A percentile compares a stretch with the other conserved stretches of the same genome.
Conservation (phyloP, 2,329 filamentous ascomycete genomes). For the Fusarium avenaceum region DNA sequence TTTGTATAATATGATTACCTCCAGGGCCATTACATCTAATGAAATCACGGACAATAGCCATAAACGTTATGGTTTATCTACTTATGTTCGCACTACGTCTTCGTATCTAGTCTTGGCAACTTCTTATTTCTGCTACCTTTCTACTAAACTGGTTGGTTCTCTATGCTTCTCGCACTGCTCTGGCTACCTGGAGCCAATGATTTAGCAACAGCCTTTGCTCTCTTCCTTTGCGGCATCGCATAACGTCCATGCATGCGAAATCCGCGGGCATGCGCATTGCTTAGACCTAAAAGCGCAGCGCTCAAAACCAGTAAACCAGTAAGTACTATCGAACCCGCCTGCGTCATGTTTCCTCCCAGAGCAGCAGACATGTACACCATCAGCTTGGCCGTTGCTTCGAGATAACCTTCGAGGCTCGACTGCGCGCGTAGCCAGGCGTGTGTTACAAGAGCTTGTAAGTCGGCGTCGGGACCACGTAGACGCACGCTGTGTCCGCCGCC, state of each 20-base stretch:
- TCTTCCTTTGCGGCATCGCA: constrained; percentile 49
- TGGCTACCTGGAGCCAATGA: background rate
- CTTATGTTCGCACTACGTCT: background rate
- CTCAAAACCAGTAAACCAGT: constrained; percentile 65
- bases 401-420: constrained; percentile 64
- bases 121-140: background rate
- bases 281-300: constrained; percentile 66
- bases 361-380: constrained; percentile 70
- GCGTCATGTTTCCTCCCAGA: constrained; percentile 67
- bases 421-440: constrained; percentile 68
- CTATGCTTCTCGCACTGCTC: constrained; percentile 10
- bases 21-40: constrained; percentile 23
- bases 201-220: background rate
- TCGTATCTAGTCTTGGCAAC: background rate
- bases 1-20: constrained; percentile 35
- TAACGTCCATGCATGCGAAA: constrained; percentile 67
- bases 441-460: constrained; percentile 71
- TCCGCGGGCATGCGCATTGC: constrained; percentile 63
- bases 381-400: constrained; percentile 67
- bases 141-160: background rate
- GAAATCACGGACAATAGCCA: constrained; percentile 32
- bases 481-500: constrained; percentile 65
- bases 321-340: constrained; percentile 65
- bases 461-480: constrained; percentile 66
- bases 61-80: constrained; percentile 13